These are phyloP conservation scores for Brassica balearica DNA, from an alignment of 441 rosid genomes.

Conservation along the genomic window DNA sequence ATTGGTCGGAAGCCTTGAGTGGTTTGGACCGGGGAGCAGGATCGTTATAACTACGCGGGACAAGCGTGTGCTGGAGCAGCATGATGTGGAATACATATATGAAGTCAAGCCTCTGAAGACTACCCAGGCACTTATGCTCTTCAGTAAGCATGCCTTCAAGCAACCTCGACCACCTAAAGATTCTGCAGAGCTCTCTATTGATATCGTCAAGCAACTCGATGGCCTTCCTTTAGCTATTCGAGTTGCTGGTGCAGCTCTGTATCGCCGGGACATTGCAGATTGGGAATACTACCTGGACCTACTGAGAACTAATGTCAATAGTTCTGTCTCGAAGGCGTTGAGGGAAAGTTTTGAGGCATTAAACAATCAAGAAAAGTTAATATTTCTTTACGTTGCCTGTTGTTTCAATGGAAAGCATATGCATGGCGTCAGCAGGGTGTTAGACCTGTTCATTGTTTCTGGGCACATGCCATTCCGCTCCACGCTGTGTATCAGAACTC, in stretches of 20 bases:
- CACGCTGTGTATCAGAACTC: not conserved
- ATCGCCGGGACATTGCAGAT: not conserved
- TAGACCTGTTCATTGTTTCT: not conserved
- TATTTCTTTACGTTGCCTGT: constrained; percentile 50
- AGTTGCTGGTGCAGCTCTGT: constrained; percentile 38
- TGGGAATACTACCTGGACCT: constrained; percentile 33
- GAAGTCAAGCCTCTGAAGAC: constrained; percentile 18
- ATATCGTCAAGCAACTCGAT: constrained; percentile 27
- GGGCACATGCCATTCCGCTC: not conserved
- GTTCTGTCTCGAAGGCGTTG: constrained; percentile 5
- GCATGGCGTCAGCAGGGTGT: constrained; percentile 14
- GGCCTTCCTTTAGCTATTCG: constrained; percentile 51
- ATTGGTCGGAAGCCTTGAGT: constrained; percentile 25
- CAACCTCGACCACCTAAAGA: constrained; percentile 18
- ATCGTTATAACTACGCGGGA: constrained; percentile 47
- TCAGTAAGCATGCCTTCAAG: constrained; percentile 41
- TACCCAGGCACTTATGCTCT: constrained; percentile 41
- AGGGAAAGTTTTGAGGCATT: constrained; percentile 39
- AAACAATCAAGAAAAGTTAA: constrained; percentile 17
- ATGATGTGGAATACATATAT: constrained; percentile 21
- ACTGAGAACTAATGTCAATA: constrained; percentile 14
- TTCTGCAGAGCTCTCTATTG: constrained; percentile 6
- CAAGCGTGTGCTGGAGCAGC: constrained; percentile 20
- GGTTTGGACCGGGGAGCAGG: constrained; percentile 49
- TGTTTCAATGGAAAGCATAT: constrained; percentile 37